Percentiles rank a stretch among this genome's conserved stretches.
Conservation (phyloP, 257 asterid species). For the Rauvolfia tetraphylla region DNA sequence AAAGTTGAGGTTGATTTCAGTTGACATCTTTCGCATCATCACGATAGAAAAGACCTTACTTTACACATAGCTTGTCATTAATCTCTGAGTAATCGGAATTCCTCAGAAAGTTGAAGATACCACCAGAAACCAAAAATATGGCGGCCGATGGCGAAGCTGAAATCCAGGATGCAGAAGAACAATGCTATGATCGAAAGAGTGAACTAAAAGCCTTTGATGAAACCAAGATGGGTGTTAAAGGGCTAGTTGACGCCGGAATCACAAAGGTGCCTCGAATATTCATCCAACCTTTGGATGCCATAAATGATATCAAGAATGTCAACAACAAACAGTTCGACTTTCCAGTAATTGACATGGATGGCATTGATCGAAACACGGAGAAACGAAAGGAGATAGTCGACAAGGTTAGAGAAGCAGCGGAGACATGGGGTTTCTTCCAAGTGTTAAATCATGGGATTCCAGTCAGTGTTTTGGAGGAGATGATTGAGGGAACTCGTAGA, state of each 20-base stretch:
- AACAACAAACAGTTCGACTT: not conserved
- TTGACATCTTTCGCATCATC: too few relatives aligned
- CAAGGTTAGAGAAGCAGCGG: slow-evolving; percentile 23
- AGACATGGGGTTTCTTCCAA: slow-evolving; percentile 26
- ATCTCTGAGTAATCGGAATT: too few relatives aligned
- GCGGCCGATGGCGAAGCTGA: not conserved
- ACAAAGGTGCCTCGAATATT: slow-evolving; percentile 23
- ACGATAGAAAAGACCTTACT: too few relatives aligned
- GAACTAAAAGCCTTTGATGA: slow-evolving; percentile 29
- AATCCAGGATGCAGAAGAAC: slow-evolving; percentile 8
- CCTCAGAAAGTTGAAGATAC: not conserved
- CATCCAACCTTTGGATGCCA: slow-evolving; percentile 11
- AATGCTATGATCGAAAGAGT: slow-evolving; percentile 11
- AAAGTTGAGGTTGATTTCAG: too few relatives aligned
- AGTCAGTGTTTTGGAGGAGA: slow-evolving; percentile 1
- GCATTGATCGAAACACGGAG: not conserved
- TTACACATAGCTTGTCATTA: too few relatives aligned
- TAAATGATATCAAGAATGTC: not conserved
- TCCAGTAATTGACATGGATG: slow-evolving; percentile 18
- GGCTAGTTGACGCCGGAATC: slow-evolving; percentile 26
- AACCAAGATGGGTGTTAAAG: slow-evolving; percentile 31
- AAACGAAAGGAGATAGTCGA: slow-evolving; percentile 17
- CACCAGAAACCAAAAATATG: slow-evolving; percentile 14
- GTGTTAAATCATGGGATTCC: slow-evolving; percentile 26
- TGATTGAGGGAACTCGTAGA: slow-evolving; percentile 12